Evolutionary conservation across 2,329 filamentous ascomycete species (phyloP).

Genomic region (Sphaerulina vaccinii): DNA sequence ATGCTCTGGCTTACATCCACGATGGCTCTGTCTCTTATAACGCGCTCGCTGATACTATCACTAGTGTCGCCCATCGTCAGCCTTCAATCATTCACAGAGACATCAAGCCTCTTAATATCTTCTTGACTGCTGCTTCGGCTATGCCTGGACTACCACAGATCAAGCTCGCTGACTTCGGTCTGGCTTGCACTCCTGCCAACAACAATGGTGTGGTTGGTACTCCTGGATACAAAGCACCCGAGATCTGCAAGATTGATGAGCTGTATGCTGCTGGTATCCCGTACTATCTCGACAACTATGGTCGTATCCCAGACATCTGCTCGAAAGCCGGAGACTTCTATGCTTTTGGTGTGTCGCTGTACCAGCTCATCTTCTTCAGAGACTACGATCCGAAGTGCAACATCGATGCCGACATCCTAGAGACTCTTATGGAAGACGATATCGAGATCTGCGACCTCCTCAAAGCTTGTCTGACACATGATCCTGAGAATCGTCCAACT

Average conservation of each 20-base stretch:
- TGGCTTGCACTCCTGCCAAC: constrained; percentile 2
- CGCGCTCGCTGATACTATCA: not conserved
- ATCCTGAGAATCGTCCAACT: not conserved
- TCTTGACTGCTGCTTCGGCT: constrained; percentile 9
- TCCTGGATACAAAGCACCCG: constrained; percentile 10
- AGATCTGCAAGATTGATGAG: constrained; percentile 24
- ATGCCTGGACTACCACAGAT: constrained; percentile 14
- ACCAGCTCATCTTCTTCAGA: constrained; percentile 17
- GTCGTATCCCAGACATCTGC: constrained; percentile 12
- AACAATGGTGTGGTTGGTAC: constrained; percentile 15
- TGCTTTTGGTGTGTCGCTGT: constrained; percentile 28
- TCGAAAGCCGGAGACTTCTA: constrained; percentile 29
- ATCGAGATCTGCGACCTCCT: constrained; percentile 3
- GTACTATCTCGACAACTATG: constrained; percentile 8
- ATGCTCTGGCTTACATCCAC: constrained; percentile 31
- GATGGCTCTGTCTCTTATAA: constrained; percentile 20
- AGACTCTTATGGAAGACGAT: not conserved
- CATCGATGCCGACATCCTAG: constrained; percentile 5
- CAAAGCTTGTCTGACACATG: constrained; percentile 7
- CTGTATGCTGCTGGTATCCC: constrained; percentile 15
- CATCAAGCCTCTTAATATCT: constrained; percentile 18
- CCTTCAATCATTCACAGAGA: constrained; percentile 15
- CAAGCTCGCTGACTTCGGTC: constrained; percentile 16
- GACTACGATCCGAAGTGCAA: not conserved
- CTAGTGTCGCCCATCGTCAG: constrained; percentile 4